Percentiles rank a stretch among this genome's conserved stretches.
These are phyloP conservation scores for Hypoxylon perforatum DNA, from an alignment of 495 filamentous ascomycete species.

Conservation along the genomic window DNA sequence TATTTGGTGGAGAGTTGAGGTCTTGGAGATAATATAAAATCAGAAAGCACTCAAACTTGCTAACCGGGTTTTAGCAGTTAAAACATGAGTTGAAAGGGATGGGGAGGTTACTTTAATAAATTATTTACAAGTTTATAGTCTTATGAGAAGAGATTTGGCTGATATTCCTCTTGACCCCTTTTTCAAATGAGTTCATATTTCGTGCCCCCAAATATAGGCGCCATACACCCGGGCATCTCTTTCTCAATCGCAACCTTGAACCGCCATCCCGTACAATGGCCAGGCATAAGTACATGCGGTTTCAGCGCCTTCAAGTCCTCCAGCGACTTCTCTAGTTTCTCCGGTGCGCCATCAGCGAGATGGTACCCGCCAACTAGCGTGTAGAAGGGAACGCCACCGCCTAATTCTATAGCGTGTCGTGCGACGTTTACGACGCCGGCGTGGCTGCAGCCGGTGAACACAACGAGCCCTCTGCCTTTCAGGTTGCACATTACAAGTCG, in stretches of 20 bases:
- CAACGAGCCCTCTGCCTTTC: constrained; percentile 68
- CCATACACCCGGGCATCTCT: constrained; percentile 64
- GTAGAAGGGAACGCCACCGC: constrained; percentile 59
- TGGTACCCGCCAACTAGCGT: constrained; percentile 71
- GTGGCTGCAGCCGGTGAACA: constrained; percentile 73
- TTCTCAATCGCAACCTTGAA: constrained; percentile 70
- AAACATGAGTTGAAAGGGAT: no score
- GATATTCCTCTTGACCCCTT: background rate
- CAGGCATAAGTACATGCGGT: constrained; percentile 65
- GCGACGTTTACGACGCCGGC: constrained; percentile 69
- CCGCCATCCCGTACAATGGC: constrained; percentile 72
- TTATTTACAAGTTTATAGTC: no score
- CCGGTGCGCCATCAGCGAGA: constrained; percentile 61
- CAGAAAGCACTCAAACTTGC: no score
- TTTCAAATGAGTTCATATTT: constrained; percentile 57
- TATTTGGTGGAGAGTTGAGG: no score
- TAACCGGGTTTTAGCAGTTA: no score
- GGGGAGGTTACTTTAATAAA: no score
- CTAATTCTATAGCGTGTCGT: constrained; percentile 59
- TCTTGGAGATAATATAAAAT: no score
- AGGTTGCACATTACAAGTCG: constrained; percentile 68
- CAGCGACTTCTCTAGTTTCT: constrained; percentile 60
- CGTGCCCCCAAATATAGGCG: constrained; percentile 67
- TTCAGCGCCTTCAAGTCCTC: constrained; percentile 63
- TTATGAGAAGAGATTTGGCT: background rate